phyloP scores from a whole-genome alignment of 345 rosid genomes.

The Abelmoschus esculentus region DNA sequence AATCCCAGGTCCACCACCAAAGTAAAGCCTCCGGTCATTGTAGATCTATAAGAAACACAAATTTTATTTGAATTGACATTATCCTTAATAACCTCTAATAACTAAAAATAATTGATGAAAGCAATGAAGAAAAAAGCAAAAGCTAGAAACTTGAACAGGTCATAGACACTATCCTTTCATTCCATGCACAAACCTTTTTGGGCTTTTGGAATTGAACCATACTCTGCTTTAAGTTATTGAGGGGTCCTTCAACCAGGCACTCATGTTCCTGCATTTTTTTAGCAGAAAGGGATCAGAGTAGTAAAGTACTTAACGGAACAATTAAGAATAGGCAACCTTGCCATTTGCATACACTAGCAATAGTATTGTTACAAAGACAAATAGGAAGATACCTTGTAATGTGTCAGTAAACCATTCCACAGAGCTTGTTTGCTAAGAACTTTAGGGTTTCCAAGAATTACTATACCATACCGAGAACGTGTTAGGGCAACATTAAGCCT shows the following conservation, averaged over 20 bases:
- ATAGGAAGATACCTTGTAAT: slow-evolving; percentile 62
- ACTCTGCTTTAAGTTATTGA: slow-evolving; percentile 96
- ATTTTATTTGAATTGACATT: slow-evolving; percentile 7
- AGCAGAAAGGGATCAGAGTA: neutral
- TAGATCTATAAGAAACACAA: slow-evolving; percentile 50
- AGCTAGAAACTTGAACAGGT: neutral
- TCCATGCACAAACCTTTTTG: slow-evolving; percentile 54
- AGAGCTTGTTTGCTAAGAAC: slow-evolving; percentile 97
- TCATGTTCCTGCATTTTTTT: slow-evolving; percentile 64
- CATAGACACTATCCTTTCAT: neutral
- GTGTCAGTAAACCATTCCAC: slow-evolving; percentile 94
- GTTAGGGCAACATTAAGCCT: slow-evolving; percentile 97
- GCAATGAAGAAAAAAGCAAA: neutral
- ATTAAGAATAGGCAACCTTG: neutral
- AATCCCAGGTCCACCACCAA: slow-evolving; percentile 86
- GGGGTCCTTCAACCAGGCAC: slow-evolving; percentile 98
- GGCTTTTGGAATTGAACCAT: slow-evolving; percentile 99
- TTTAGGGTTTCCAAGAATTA: slow-evolving; percentile 94
- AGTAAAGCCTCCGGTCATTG: slow-evolving; percentile 80
- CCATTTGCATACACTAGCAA: neutral
- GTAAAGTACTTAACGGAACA: neutral
- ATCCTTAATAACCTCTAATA: neutral
- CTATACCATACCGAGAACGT: slow-evolving; percentile 97
- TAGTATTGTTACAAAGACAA: neutral
- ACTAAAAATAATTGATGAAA: neutral